Evolutionary conservation across 345 rosid species (phyloP), one percentile per base, ranked within the genome.

Genomic region (Durio zibethinus): DNA sequence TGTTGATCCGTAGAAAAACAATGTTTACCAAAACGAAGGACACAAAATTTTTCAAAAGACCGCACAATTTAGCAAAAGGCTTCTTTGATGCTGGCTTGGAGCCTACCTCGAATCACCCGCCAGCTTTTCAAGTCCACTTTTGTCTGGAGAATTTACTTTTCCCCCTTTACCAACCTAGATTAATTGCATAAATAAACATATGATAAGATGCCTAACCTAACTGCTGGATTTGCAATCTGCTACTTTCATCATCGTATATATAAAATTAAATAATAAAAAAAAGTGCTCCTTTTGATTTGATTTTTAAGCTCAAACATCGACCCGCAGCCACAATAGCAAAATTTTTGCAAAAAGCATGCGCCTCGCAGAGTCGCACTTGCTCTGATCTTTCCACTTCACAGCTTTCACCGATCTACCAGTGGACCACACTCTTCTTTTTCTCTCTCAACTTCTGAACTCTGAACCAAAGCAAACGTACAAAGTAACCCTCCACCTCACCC

Each of bases 151-250:
- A 47, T 72, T 5, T 14, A 27, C 27, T 42, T 25, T 52, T 74
- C 2, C 29, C 15, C 56, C 57, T 16, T 43, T 20, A 60, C 67
- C 54, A 74, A 42, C 38, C 68, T 27, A 10, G 77, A 61, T 61
- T 75, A 75, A 61, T 61, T 27, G 27, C 42, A 33, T 60, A 33
- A 21, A 52, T 33, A 1, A 66, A 75, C 60, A 27, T 52, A 74
- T 61, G 77, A 75, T 45, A 16, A 57, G 77, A 74, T 61, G 54
- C 77, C 31, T 60, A 75, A 75, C 57, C 77, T 74, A 74, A 29
- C 57, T 74, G 38, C 33, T 60, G 56, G 68, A 74, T 60, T 45
- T 74, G 25, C 42, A 18, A 59, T 74, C 67, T 73, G 14, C n/a
- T 9, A 4, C 23, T n/a, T 21, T 5, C 9, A 73, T 10, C 66